Evolutionary conservation across 2,329 filamentous ascomycete genomes (phyloP).

Genomic region (Penicillium crustosum): DNA sequence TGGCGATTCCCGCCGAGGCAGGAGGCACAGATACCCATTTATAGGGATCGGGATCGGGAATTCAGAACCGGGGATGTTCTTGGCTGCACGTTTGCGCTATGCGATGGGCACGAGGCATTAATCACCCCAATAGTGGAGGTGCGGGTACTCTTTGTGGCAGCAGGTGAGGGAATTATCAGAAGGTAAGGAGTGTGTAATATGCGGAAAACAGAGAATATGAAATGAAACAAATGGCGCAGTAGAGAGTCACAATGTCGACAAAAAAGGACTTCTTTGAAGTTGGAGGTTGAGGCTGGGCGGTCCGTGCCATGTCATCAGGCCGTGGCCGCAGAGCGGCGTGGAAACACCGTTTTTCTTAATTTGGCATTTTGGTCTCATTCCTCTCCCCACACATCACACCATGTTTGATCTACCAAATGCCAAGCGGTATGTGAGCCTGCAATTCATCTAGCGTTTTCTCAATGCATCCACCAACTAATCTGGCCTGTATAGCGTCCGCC

Average conservation of each 20-base stretch:
- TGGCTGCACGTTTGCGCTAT: conserved; percentile 15
- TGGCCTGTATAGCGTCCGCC: conserved; percentile 31
- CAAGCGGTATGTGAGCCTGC: conserved; percentile 33
- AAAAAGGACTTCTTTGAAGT: conserved; percentile 6
- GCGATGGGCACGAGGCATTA: conserved; percentile 22
- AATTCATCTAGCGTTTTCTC: neutral
- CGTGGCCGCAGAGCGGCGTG: conserved; percentile 24
- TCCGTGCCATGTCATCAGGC: conserved; percentile 27
- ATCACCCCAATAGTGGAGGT: conserved; percentile 18
- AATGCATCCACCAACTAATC: conserved; percentile 1
- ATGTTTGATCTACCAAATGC: conserved; percentile 42
- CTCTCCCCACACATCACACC: neutral
- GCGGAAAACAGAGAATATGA: conserved; percentile 6
- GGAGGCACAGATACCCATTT: conserved; percentile 48
- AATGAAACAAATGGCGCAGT: conserved; percentile 10
- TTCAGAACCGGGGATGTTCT: neutral
- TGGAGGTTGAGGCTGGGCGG: conserved; percentile 17
- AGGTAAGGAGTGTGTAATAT: conserved; percentile 19
- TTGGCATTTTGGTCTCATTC: neutral
- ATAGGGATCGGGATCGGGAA: conserved; percentile 9
- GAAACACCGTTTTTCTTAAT: conserved; percentile 13
- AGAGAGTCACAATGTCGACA: conserved; percentile 3
- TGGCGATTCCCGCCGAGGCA: conserved; percentile 43
- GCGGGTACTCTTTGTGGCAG: conserved; percentile 7
- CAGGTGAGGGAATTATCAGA: neutral